These are phyloP conservation scores for Penicillium crystallinum DNA, from an alignment of 495 filamentous ascomycete species.

Conservation along the genomic window DNA sequence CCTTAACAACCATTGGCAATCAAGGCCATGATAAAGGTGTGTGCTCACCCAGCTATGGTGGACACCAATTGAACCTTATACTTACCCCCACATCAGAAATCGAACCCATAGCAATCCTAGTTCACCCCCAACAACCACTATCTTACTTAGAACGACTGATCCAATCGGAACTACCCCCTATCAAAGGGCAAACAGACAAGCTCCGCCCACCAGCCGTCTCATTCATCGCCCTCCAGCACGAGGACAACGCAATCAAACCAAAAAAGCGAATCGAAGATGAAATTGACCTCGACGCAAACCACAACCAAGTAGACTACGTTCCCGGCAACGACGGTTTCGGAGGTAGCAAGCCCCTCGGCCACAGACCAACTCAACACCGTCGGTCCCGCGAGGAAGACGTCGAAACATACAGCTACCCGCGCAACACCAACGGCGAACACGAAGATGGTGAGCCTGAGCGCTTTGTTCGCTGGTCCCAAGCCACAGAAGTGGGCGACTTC, in stretches of 20 bases:
- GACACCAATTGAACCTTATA: background rate
- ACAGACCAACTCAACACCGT: slow-evolving; percentile 4
- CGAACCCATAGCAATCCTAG: slow-evolving; percentile 79
- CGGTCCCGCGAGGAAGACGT: slow-evolving; percentile 27
- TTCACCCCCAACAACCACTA: slow-evolving; percentile 89
- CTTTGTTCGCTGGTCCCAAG: slow-evolving; percentile 87
- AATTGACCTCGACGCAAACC: slow-evolving; percentile 29
- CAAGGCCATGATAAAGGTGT: slow-evolving; percentile 47
- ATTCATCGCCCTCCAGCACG: slow-evolving; percentile 74
- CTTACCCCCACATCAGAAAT: slow-evolving; percentile 52
- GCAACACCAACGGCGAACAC: slow-evolving; percentile 16
- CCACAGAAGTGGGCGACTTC: slow-evolving; percentile 92
- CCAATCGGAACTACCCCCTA: slow-evolving; percentile 76
- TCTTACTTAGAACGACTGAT: slow-evolving; percentile 89
- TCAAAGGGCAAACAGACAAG: slow-evolving; percentile 53
- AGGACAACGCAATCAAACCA: slow-evolving; percentile 51
- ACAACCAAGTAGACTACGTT: slow-evolving; percentile 1
- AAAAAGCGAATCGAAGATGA: slow-evolving; percentile 48
- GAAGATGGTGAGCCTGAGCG: slow-evolving; percentile 20
- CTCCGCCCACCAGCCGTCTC: slow-evolving; percentile 67
- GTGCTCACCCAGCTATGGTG: slow-evolving; percentile 29
- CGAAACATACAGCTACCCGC: slow-evolving; percentile 35
- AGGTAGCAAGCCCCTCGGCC: background rate
- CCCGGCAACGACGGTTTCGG: slow-evolving; percentile 2
- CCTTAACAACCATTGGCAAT: slow-evolving; percentile 58